phyloP scores from a whole-genome alignment of 805 yeast genomes.

The Saccharomycopsis guyanensis region DNA sequence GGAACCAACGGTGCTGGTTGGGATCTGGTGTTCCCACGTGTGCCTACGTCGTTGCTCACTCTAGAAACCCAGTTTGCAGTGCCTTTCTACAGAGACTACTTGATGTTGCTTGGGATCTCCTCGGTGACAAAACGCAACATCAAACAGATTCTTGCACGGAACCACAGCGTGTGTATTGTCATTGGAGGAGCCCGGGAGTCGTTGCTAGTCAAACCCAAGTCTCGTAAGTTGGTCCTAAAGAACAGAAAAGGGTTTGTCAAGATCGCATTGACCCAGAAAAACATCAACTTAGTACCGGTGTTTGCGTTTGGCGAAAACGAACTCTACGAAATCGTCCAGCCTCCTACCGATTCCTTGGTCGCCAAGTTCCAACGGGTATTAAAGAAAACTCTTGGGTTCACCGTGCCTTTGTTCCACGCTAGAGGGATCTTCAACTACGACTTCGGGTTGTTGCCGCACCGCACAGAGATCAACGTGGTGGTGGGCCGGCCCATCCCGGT shows the following conservation, averaged over 20 bases:
- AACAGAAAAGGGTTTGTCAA: conserved; percentile 85
- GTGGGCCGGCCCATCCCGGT: conserved; percentile 60
- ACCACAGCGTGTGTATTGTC: conserved; percentile 78
- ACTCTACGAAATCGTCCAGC: conserved; percentile 43
- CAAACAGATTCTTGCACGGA: conserved; percentile 45
- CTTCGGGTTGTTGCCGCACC: conserved; percentile 81
- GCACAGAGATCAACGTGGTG: conserved; percentile 73
- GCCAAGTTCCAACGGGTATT: conserved; percentile 62
- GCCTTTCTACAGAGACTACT: conserved; percentile 83
- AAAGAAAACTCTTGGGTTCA: conserved; percentile 68
- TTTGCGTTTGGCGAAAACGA: conserved; percentile 87
- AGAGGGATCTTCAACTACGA: conserved; percentile 90
- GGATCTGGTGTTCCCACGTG: conserved; percentile 69
- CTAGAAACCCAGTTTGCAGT: conserved; percentile 72
- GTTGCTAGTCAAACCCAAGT: conserved; percentile 52
- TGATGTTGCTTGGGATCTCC: conserved; percentile 73
- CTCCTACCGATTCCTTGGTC: conserved; percentile 37
- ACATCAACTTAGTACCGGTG: conserved; percentile 76
- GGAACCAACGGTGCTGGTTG: conserved; percentile 77
- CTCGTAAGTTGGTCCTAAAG: conserved; percentile 59
- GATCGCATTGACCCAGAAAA: conserved; percentile 73
- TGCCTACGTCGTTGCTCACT: conserved; percentile 72
- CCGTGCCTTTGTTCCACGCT: conserved; percentile 86
- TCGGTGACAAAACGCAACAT: conserved; percentile 77
- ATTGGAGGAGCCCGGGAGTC: conserved; percentile 95